These are phyloP conservation scores for Pilaira anomala DNA, from an alignment of 192 early-diverging fungal genomes.

Conservation along the genomic window DNA sequence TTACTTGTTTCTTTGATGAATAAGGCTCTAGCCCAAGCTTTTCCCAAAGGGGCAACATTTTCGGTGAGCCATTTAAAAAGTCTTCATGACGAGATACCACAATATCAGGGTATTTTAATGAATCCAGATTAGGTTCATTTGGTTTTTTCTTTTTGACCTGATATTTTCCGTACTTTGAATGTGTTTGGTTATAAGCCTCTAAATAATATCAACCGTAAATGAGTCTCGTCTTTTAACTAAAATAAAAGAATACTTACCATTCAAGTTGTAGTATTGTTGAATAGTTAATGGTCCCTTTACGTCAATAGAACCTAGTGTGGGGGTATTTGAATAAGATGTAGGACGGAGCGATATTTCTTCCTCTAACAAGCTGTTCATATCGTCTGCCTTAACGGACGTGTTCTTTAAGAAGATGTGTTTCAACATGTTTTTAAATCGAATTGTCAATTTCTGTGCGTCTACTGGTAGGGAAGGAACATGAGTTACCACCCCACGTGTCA, in stretches of 20 bases:
- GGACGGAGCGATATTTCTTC: neutral
- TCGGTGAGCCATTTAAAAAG: conserved; percentile 44
- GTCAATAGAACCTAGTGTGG: conserved; percentile 6
- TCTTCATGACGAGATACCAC: conserved; percentile 44
- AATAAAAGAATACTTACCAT: conserved; percentile 23
- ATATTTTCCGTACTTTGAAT: conserved; percentile 50
- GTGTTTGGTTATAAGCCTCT: conserved; percentile 38
- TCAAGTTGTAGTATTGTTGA: conserved; percentile 36
- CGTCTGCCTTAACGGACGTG: neutral
- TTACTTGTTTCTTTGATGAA: conserved; percentile 42
- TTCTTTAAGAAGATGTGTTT: conserved; percentile 2
- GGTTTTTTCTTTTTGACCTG: conserved; percentile 46
- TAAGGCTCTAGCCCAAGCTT: conserved; percentile 49
- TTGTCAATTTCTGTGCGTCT: conserved; percentile 7
- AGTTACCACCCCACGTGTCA: conserved; percentile 27
- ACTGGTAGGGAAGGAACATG: conserved; percentile 7
- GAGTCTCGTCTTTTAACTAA: neutral
- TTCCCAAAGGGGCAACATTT: conserved; percentile 50
- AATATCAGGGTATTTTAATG: conserved; percentile 40
- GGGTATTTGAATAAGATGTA: neutral
- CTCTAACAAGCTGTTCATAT: neutral
- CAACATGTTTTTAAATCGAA: conserved; percentile 24
- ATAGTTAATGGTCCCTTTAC: conserved; percentile 38
- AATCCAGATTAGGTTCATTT: conserved; percentile 31
- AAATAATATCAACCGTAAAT: conserved; percentile 15